Conservation (phyloP, 306 rosid species). For the Pterocarpus santalinus region DNA sequence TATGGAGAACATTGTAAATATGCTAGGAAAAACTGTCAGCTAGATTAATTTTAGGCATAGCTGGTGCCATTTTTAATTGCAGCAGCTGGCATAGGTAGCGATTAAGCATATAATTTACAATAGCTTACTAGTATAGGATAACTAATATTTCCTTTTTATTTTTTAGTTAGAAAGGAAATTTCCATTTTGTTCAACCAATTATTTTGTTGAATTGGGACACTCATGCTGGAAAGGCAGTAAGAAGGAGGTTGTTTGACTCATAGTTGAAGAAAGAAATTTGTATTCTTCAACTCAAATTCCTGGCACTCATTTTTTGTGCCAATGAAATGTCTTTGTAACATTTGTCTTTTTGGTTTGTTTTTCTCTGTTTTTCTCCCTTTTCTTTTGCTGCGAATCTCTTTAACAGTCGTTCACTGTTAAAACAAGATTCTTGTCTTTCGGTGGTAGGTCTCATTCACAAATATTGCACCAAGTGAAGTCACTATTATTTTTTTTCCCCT, state of each 20-base stretch:
- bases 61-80: conserved; percentile 45
- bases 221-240: conserved; percentile 10
- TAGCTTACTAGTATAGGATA: conserved; percentile 9
- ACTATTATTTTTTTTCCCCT: not conserved
- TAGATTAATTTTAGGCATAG: conserved; percentile 52
- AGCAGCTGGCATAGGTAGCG: conserved; percentile 22
- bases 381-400: not conserved
- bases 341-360: no score
- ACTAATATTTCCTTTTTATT: conserved; percentile 32
- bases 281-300: conserved; percentile 6
- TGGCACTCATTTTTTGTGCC: not conserved
- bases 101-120: not conserved
- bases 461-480: conserved; percentile 29
- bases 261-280: conserved; percentile 16
- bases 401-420: not conserved
- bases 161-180: conserved; percentile 48
- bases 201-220: conserved; percentile 18
- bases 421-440: conserved; percentile 46
- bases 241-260: not conserved
- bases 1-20: conserved; percentile 55
- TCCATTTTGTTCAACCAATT: conserved; percentile 20
- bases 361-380: no score
- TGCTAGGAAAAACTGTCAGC: conserved; percentile 48
- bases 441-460: conserved; percentile 35
- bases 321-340: not conserved